Evolutionary conservation across 2,329 filamentous ascomycete genomes (phyloP), one percentile per base, ranked within the genome.

Genomic region (Calcarisporium arbuscula): DNA sequence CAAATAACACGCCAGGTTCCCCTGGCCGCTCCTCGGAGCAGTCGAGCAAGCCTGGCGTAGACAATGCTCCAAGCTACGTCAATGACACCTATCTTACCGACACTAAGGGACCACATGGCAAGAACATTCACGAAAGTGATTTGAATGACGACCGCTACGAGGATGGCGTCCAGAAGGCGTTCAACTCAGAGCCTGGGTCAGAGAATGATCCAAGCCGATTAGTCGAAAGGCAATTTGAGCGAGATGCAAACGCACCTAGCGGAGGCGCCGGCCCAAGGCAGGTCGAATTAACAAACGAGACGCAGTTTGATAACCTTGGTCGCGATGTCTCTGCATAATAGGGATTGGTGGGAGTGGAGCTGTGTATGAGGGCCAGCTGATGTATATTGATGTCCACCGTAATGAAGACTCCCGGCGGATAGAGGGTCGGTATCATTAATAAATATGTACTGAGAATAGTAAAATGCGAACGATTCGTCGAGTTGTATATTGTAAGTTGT

Each of bases 131-230:
- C 14, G 61, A 65, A 34, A 47, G 53, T 3, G 57, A 52, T 8
- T 57, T 64, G 19, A 57, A 57, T 31, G 36, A 53, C 5, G 44
- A 49, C 8, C 50, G 52, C 32, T 50, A 51, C 5, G 40, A 57
- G 34, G 60, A 66, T 38, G 62, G 56, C 5, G 37, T 58, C 23
- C 50, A 58, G 49, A 62, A 58, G 40, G 57, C 61, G 3, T 52
- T 68, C 40, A 50, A 56, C 34, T 45, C 60, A 5, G 62, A 71
- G 45, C 62, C 65, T 39, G 70, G 70, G 3, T 63, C 60, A 6
- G 54, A 62, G 46, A 52, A 69, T 38, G 71, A 74, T 44, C 70
- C 71, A 5, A 58, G 61, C 32, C 47, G 62, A 8, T 38, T 60
- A 25, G 68, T 69, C 5, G 69, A 71, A 51, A 43, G 54, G 26